Percentiles rank a stretch among this genome's conserved stretches.
phyloP scores from a whole-genome alignment of 768 basidiomycete species.

The Boletus pseudopeckii region DNA sequence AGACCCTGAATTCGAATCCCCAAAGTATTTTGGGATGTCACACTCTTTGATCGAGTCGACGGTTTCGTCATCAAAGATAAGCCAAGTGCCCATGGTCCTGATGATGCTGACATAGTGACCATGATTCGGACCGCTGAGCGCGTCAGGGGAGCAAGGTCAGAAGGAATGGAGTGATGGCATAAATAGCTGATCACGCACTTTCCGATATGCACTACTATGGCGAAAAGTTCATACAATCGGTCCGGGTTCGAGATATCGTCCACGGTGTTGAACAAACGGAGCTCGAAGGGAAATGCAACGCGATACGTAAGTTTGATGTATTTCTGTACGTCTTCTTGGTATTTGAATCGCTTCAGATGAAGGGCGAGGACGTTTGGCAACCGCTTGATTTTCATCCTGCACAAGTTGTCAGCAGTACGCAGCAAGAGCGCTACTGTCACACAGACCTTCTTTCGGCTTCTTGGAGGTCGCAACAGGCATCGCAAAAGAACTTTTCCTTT shows the following conservation, averaged over 20 bases:
- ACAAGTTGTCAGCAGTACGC: constrained; percentile 6
- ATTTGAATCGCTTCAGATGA: constrained; percentile 98
- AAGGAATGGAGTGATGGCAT: neutral
- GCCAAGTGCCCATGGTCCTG: constrained; percentile 80
- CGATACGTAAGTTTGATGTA: constrained; percentile 96
- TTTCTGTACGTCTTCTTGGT: constrained; percentile 85
- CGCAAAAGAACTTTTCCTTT: constrained; percentile 98
- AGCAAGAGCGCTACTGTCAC: neutral
- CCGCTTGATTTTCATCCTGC: constrained; percentile 98
- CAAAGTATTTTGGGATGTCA: constrained; percentile 93
- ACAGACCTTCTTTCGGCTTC: constrained; percentile 93
- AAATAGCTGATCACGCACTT: constrained; percentile 58
- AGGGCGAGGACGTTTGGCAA: constrained; percentile 93
- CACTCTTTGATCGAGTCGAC: constrained; percentile 84
- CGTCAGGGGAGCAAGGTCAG: constrained; percentile 14
- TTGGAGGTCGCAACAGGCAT: constrained; percentile 92
- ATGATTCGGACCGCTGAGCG: constrained; percentile 87
- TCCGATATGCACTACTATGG: constrained; percentile 99
- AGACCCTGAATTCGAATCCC: constrained; percentile 81
- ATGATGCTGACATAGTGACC: constrained; percentile 98
- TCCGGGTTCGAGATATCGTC: constrained; percentile 92
- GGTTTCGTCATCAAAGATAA: constrained; percentile 93
- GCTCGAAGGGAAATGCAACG: constrained; percentile 92
- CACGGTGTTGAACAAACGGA: constrained; percentile 94
- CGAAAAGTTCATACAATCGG: constrained; percentile 89